These are phyloP conservation scores for Persicaria tinctoria DNA, from an alignment of 148 eudicot genomes.

Conservation along the genomic window DNA sequence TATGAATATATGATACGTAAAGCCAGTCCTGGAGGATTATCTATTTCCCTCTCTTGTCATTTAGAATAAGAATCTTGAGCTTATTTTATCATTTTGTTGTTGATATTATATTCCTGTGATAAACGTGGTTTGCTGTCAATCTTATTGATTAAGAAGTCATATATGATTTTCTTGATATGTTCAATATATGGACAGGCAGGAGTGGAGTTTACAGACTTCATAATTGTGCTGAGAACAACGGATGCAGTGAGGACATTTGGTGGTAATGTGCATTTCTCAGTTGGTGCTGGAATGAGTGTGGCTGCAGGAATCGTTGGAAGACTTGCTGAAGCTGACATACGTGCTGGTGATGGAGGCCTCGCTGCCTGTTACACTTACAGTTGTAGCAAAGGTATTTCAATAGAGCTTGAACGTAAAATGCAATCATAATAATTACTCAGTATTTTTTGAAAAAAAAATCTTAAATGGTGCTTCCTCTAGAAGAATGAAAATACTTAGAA, in stretches of 20 bases:
- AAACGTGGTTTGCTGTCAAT: too few species aligned
- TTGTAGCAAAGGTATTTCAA: constrained; percentile 70
- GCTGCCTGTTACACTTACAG: constrained; percentile 88
- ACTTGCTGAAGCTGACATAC: constrained; percentile 65
- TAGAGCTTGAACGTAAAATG: neutral
- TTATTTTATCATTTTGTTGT: neutral
- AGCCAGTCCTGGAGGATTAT: neutral
- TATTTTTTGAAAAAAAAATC: neutral
- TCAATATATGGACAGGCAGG: constrained; percentile 50
- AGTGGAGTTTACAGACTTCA: constrained; percentile 79
- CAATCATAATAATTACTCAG: neutral
- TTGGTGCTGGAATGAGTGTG: constrained; percentile 91
- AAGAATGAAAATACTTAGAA: neutral
- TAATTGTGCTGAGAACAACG: constrained; percentile 60
- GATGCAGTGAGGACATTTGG: constrained; percentile 78
- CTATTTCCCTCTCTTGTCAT: neutral
- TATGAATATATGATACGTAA: neutral
- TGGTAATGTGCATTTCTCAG: constrained; percentile 57
- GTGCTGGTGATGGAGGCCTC: constrained; percentile 72
- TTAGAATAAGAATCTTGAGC: neutral
- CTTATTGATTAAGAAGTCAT: too few species aligned
- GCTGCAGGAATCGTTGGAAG: constrained; percentile 80
- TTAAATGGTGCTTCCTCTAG: neutral
- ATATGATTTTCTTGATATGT: neutral
- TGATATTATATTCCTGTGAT: too few species aligned